Conservation (phyloP, 495 filamentous ascomycete genomes). For the Penicillium goetzii region DNA sequence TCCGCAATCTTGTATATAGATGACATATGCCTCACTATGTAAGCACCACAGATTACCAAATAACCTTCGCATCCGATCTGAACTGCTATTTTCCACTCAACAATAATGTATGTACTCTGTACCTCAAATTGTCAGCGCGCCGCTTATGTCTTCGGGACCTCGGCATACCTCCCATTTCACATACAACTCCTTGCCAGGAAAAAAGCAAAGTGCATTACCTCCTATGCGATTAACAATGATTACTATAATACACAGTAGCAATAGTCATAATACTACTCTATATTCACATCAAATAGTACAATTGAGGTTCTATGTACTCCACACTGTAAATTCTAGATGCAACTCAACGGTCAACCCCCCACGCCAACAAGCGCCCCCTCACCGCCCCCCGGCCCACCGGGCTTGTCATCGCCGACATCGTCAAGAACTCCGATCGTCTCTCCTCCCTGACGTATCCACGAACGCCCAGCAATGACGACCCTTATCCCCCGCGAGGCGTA, state of each 20-base stretch:
- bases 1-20: constrained; percentile 13
- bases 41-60: neutral
- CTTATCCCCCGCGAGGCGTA: constrained; percentile 76
- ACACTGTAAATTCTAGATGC: neutral
- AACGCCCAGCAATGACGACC: constrained; percentile 71
- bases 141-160: too few species aligned
- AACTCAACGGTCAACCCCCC: neutral
- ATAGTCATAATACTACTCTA: neutral
- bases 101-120: neutral
- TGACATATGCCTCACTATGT: neutral
- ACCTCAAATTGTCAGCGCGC: too few species aligned
- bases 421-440: constrained; percentile 2
- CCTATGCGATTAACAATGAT: neutral
- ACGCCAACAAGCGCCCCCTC: constrained; percentile 10
- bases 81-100: neutral
- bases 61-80: neutral
- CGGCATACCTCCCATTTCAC: too few species aligned
- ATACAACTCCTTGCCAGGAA: too few species aligned
- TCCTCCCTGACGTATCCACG: constrained; percentile 20
- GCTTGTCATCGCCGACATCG: constrained; percentile 2
- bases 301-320: neutral
- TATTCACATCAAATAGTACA: neutral
- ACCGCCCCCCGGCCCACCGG: constrained; percentile 17
- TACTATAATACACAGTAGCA: neutral
- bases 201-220: neutral